Base-by-base conservation (phyloP, 495 filamentous ascomycete genomes). In the Penicillium salamii region DNA sequence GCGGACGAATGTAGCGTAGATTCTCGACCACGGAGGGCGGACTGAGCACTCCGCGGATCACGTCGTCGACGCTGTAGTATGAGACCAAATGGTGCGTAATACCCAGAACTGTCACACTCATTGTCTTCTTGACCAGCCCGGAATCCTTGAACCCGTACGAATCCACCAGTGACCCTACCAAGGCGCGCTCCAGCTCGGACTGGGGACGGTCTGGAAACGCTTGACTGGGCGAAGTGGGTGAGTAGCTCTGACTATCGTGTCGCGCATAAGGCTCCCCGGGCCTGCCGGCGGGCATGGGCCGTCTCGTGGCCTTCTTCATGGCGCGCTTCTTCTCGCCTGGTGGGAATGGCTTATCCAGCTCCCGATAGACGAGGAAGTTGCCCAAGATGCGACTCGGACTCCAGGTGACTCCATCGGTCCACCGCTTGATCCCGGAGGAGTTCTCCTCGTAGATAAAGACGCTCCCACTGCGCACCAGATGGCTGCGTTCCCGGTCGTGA, bases 391-490 rank as follows among this genome's bases (percentile, higher is more conserved):
- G 84, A 63, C 90, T 95, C 0, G 91, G 90, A 58, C 88, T 92
- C 91, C 91, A 96, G 14, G 82, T 82, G 11, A 88, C 78, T 2
- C 90, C 90, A 63, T 97, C 91, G 0, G 91, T 96, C 91, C 91
- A 96, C 33, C 91, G 79, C 70, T 92, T 95, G 67, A 96, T 95
- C 2, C 88, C 88, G 1, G 90, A 92, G 1, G 87, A 83, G 46
- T 87, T 82, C 61, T 95, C 89, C 60, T 93, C 88, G 67, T 95
- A 96, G 54, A 96, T 87, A 64, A 96, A 92, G 9, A 95, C 80
- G 45, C 85, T 85, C 18, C 91, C 91, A 59, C 89, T 95, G 49
- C 76, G 79, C 57, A 96, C 91, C 33, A 92, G 74, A 13, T 75
- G 63, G 7, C 72, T 68, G 29, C 91, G 82, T 61, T 96, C 91